Conservation (phyloP, 805 yeast genomes). For the Pichia heedii region DNA sequence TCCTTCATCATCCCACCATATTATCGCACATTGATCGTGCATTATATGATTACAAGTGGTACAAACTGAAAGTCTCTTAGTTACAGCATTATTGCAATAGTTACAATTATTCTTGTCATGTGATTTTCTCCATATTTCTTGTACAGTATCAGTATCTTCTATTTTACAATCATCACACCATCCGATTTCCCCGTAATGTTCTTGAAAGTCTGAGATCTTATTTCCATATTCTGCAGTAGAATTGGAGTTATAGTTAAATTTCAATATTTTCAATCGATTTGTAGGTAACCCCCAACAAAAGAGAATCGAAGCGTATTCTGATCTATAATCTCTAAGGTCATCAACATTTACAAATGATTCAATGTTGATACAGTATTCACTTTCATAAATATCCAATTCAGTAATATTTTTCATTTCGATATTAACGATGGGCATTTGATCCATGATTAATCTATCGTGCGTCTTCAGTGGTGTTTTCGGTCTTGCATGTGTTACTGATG, state of each 20-base stretch:
- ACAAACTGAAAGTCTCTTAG: constrained; percentile 58
- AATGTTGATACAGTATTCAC: constrained; percentile 32
- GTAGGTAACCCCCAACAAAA: constrained; percentile 79
- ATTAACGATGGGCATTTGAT: constrained; percentile 26
- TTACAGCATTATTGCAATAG: constrained; percentile 54
- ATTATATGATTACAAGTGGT: constrained; percentile 67
- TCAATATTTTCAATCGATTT: constrained; percentile 69
- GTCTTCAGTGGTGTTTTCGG: background rate
- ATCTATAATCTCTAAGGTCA: constrained; percentile 38
- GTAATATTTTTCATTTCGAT: constrained; percentile 40
- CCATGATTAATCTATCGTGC: background rate
- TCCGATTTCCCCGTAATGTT: constrained; percentile 24
- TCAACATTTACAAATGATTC: constrained; percentile 31
- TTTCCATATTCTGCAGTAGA: background rate
- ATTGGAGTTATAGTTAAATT: constrained; percentile 40
- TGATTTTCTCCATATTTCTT: constrained; percentile 10
- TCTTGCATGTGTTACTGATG: background rate
- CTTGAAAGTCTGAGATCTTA: constrained; percentile 8
- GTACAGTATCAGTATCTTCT: background rate
- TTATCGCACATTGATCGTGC: constrained; percentile 69
- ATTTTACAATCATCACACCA: constrained; percentile 15
- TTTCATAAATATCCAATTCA: constrained; percentile 36
- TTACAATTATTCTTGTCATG: constrained; percentile 41
- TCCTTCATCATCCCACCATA: constrained; percentile 58
- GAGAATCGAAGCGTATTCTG: constrained; percentile 68